Evolutionary conservation across 306 rosid genomes (phyloP), one percentile per base, ranked within the genome.

Genomic region (Coriaria nepalensis): DNA sequence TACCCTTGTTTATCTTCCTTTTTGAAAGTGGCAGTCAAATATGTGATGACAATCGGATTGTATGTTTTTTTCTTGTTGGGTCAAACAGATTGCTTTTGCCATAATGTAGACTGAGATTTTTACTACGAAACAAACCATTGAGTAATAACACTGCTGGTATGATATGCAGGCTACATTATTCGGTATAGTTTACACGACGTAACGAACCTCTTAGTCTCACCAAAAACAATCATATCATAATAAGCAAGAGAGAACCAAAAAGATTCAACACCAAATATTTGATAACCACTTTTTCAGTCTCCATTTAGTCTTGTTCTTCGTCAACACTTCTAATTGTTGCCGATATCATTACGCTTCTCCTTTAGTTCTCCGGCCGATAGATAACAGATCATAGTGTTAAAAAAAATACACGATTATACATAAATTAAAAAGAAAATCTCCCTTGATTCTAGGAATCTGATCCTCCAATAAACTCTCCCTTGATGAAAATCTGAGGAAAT

Each of bases 401-500:
- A 47, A 20, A 12, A 41, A 45, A 38, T 50, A 54, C 44, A 47
- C 8, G n/a, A 33, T 50, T 37, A 43, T 20, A 55, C 14, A 52
- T 46, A n/a, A 42, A 44, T 62, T 62, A 13, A 41, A 10, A 49
- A 4, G 53, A 35, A n/a, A n/a, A n/a, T n/a, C n/a, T n/a, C n/a
- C n/a, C n/a, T n/a, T n/a, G n/a, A n/a, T n/a, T n/a, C n/a, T n/a
- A n/a, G n/a, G n/a, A n/a, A n/a, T 84, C 93, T 5, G 97, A 84
- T 37, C 95, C 95, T 53, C 97, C 97, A 64, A 84, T 51, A 47
- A 90, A 90, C 73, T 88, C 95, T 52, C 95, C 95, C 74, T 84
- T 81, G 40, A 88, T 73, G 84, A 84, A 88, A 49, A 88, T 64
- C 62, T 88, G 95, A 0, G 97, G 95, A 70, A 88, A 81, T 50